Evolutionary conservation across 208 protist species (phyloP), one percentile per base, ranked within the genome.

Genomic region (Porcisia hertigi): DNA sequence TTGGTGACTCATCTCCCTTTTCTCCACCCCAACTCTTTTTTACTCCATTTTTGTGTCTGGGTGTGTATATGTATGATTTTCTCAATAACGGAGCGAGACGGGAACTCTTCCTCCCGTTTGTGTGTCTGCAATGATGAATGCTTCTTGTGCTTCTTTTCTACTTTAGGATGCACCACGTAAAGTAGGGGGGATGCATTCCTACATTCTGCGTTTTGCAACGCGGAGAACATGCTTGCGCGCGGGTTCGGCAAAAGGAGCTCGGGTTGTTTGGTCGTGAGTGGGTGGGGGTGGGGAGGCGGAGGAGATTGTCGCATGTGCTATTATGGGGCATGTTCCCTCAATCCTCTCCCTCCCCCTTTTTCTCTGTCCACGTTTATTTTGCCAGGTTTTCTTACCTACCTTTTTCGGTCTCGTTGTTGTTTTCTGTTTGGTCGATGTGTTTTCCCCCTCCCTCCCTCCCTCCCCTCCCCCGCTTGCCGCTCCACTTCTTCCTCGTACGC

Each of bases 61-160:
- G 34, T 81, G 52, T 72, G 64, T 69, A 23, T 64, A 47, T 70
- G 72, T 59, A 18, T 43, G 60, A 8, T 78, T 54, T 43, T 49
- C 53, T 73, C 52, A 66, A 66, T 66, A 66, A 66, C 62, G 62
- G 62, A 49, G 43, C 39, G 62, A 66, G 39, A 66, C 62, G 6
- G n/a, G 34, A 52, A 12, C 34, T 49, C 25, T 59, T 60, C 55
- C 39, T n/a, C 43, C 62, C 8, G 20, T 47, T 36, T 62, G n/a
- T 62, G 30, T 62, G 25, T 62, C 23, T 62, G 57, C 36, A 6
- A 69, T 65, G 47, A 52, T 52, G 47, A 12, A 52, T 52, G 34
- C 60, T 67, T 60, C 25, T 65, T 54, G 25, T 73, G 63, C 57
- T 30, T 83, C 47, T 58, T 55, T 79, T 47, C 12, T 25, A 53